phyloP scores from a whole-genome alignment of 2,329 filamentous ascomycete species.

The Camillea tinctor region DNA sequence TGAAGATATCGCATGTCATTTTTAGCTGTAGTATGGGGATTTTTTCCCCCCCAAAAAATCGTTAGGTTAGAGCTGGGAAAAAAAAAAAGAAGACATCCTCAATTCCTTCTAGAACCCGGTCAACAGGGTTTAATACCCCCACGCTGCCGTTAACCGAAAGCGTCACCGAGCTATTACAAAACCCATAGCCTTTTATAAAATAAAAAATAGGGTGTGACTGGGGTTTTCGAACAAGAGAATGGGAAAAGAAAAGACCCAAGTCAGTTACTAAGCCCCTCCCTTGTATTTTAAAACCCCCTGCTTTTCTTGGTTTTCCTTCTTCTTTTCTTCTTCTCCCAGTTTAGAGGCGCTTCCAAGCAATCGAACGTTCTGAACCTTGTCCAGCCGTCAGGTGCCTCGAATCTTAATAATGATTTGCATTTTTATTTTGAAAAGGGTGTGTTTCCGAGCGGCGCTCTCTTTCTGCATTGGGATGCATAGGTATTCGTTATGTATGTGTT shows the following conservation, averaged over 20 bases:
- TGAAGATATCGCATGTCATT: not conserved
- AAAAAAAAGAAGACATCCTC: not conserved
- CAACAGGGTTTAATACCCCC: not conserved
- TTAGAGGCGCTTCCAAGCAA: conserved; percentile 1
- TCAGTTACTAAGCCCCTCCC: not conserved
- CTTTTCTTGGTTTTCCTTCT: not conserved
- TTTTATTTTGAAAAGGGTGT: not conserved
- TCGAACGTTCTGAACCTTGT: not conserved
- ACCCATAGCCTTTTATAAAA: not conserved
- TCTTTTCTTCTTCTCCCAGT: conserved; percentile 16
- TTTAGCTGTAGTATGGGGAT: too few relatives aligned
- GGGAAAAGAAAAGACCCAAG: conserved; percentile 3
- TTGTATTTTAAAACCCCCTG: conserved; percentile 12
- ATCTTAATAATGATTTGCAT: not conserved
- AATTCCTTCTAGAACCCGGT: not conserved
- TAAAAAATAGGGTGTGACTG: not conserved
- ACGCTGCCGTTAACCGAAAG: not conserved
- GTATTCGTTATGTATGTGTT: not conserved
- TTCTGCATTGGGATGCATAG: not conserved
- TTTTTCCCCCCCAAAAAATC: too few relatives aligned
- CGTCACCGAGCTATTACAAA: not conserved
- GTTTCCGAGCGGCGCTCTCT: not conserved
- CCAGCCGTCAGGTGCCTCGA: not conserved
- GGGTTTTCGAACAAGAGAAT: not conserved
- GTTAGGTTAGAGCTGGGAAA: too few relatives aligned